Percentiles rank a stretch among this genome's conserved stretches.
Conservation (phyloP, 116 monocot species). For the Papilionanthe hybrid region DNA sequence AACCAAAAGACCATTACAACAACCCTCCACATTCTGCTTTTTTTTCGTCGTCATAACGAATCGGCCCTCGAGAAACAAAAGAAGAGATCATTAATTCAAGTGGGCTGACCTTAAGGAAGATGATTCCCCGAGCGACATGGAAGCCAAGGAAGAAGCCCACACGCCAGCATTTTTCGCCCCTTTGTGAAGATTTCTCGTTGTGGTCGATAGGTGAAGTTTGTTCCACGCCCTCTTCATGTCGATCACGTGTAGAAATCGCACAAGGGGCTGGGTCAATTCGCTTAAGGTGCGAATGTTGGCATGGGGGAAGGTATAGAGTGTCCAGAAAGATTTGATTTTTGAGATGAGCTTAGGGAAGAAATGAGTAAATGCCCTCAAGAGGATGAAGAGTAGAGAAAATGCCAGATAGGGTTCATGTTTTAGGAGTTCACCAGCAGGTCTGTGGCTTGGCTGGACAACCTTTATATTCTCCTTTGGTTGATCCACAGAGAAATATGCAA, state of each 20-base stretch:
- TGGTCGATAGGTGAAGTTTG: constrained; percentile 33
- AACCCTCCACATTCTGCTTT: background rate
- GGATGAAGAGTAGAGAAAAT: constrained; percentile 46
- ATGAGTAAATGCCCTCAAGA: constrained; percentile 28
- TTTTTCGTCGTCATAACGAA: background rate
- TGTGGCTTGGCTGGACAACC: constrained; percentile 9
- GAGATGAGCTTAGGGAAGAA: constrained; percentile 43
- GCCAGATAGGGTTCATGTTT: constrained; percentile 49
- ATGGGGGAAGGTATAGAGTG: background rate
- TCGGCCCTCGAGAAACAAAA: too few species aligned
- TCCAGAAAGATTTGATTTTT: constrained; percentile 33
- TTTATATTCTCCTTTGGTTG: constrained; percentile 5
- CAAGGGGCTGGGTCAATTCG: constrained; percentile 32
- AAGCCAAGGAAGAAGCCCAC: constrained; percentile 86
- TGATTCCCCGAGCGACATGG: constrained; percentile 70
- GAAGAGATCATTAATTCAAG: background rate
- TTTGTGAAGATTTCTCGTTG: constrained; percentile 54
- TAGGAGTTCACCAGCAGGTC: constrained; percentile 32
- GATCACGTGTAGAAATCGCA: constrained; percentile 21
- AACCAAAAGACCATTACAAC: background rate
- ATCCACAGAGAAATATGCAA: constrained; percentile 35
- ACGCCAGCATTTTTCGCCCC: constrained; percentile 78
- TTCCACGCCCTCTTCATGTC: constrained; percentile 36
- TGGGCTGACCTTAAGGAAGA: constrained; percentile 16
- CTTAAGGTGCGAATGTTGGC: constrained; percentile 23